phyloP scores from a whole-genome alignment of 2,329 filamentous ascomycete species.

The Monilinia fructigena region DNA sequence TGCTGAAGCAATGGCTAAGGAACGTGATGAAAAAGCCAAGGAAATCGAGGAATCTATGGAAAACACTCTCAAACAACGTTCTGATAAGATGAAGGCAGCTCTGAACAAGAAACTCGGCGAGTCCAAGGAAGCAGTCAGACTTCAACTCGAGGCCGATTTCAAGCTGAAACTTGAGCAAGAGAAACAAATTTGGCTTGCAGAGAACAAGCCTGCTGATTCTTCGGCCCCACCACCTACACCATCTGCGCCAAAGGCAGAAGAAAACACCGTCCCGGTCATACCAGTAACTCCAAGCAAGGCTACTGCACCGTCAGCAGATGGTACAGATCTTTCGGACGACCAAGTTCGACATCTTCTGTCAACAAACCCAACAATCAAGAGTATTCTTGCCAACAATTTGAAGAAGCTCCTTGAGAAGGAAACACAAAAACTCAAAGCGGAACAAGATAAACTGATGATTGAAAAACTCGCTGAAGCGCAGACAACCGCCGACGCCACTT shows the following conservation, averaged over 20 bases:
- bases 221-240: slow-evolving; percentile 43
- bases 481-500: slow-evolving; percentile 43
- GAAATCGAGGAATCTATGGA: slow-evolving; percentile 60
- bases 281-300: slow-evolving; percentile 33
- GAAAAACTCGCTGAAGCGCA: slow-evolving; percentile 51
- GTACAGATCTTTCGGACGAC: slow-evolving; percentile 43
- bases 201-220: slow-evolving; percentile 42
- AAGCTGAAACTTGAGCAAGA: slow-evolving; percentile 59
- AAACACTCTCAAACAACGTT: slow-evolving; percentile 60
- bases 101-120: slow-evolving; percentile 67
- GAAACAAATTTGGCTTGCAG: slow-evolving; percentile 59
- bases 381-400: slow-evolving; percentile 55
- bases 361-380: slow-evolving; percentile 50
- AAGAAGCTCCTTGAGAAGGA: slow-evolving; percentile 64
- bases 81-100: slow-evolving; percentile 66
- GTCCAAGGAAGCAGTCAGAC: slow-evolving; percentile 51
- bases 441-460: slow-evolving; percentile 47
- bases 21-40: slow-evolving; percentile 60
- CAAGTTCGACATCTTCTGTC: slow-evolving; percentile 57
- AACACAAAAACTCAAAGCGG: slow-evolving; percentile 56
- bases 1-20: slow-evolving; percentile 60
- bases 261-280: slow-evolving; percentile 13
- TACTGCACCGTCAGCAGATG: slow-evolving; percentile 20
- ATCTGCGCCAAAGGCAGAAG: slow-evolving; percentile 39
- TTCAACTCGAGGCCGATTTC: slow-evolving; percentile 50